Percentiles rank a stretch among this genome's conserved stretches.
phyloP scores from a whole-genome alignment of 2,329 filamentous ascomycete species.

The Colletotrichum falcatum region DNA sequence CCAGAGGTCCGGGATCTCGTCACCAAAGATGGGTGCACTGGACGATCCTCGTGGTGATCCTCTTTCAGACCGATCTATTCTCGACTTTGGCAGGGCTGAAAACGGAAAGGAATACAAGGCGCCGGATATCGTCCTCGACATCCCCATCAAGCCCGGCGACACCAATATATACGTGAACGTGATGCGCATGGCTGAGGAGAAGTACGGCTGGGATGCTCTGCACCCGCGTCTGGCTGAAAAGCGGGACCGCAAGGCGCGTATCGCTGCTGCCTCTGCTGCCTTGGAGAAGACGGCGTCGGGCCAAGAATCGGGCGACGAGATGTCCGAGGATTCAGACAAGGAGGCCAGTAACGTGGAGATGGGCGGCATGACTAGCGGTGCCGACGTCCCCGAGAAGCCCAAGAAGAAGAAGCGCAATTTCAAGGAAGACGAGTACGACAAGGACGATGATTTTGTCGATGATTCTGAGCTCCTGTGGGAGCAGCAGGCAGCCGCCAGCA shows the following conservation, averaged over 20 bases:
- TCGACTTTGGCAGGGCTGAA: conserved; percentile 70
- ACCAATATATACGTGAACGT: conserved; percentile 96
- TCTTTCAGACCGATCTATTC: conserved; percentile 61
- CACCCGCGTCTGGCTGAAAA: conserved; percentile 92
- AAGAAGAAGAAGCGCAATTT: conserved; percentile 83
- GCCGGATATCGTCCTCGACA: conserved; percentile 85
- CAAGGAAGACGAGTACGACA: conserved; percentile 86
- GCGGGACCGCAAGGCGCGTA: conserved; percentile 86
- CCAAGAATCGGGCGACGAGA: conserved; percentile 81
- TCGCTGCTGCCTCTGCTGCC: conserved; percentile 88
- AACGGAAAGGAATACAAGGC: conserved; percentile 70
- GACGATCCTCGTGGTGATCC: conserved; percentile 56
- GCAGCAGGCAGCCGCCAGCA: conserved; percentile 91
- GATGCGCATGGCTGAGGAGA: conserved; percentile 90
- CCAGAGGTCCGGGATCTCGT: conserved; percentile 54
- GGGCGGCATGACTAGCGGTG: conserved; percentile 72
- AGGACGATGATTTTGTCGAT: conserved; percentile 87
- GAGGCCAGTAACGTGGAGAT: conserved; percentile 93
- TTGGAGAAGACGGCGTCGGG: conserved; percentile 80
- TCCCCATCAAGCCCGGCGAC: conserved; percentile 79
- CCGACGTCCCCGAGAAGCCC: conserved; percentile 71
- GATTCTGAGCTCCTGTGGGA: conserved; percentile 97
- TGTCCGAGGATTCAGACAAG: conserved; percentile 82
- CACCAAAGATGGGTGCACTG: conserved; percentile 62
- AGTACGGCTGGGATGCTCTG: conserved; percentile 93